Evolutionary conservation across 352 stramenopile genomes (phyloP).

Genomic region (Hyphochytrium catenoides): DNA sequence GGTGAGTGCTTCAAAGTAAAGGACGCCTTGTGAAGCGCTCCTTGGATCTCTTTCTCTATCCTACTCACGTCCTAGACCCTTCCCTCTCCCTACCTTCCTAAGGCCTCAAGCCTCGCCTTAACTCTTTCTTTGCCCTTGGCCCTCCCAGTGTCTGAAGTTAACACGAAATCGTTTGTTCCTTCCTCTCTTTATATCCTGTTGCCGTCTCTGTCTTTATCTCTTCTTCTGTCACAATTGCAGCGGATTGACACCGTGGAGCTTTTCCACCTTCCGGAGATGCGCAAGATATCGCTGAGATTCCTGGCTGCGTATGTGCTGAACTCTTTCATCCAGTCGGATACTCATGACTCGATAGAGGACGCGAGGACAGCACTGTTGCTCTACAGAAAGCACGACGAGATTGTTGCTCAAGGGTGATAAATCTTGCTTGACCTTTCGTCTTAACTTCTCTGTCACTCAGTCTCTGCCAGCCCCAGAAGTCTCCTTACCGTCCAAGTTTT

Average conservation of each 20-base stretch:
- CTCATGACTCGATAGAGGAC: conserved; percentile 74
- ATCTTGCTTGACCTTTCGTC: no score
- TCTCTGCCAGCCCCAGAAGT: no score
- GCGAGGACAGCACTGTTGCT: conserved; percentile 41
- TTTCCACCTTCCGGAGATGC: conserved; percentile 38
- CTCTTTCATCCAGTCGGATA: conserved; percentile 61
- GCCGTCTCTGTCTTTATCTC: no score
- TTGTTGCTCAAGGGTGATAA: conserved; percentile 21
- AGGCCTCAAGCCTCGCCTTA: no score
- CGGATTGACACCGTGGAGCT: conserved; percentile 72
- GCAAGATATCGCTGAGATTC: conserved; percentile 64
- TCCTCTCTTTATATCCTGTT: not conserved
- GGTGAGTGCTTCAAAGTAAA: conserved; percentile 3
- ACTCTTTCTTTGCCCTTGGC: no score
- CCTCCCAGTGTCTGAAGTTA: no score
- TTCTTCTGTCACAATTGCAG: no score
- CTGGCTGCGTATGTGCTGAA: conserved; percentile 56
- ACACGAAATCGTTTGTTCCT: no score
- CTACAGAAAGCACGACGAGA: conserved; percentile 38
- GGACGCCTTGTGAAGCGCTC: no score
- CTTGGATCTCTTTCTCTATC: not conserved
- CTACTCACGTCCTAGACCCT: not conserved
- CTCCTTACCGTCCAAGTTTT: no score
- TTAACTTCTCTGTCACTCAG: no score
- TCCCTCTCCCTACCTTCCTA: no score